Percentiles rank a stretch among this genome's conserved stretches.
These are phyloP conservation scores for Lophium mytilinum DNA, from an alignment of 495 filamentous ascomycete species.

Conservation along the genomic window DNA sequence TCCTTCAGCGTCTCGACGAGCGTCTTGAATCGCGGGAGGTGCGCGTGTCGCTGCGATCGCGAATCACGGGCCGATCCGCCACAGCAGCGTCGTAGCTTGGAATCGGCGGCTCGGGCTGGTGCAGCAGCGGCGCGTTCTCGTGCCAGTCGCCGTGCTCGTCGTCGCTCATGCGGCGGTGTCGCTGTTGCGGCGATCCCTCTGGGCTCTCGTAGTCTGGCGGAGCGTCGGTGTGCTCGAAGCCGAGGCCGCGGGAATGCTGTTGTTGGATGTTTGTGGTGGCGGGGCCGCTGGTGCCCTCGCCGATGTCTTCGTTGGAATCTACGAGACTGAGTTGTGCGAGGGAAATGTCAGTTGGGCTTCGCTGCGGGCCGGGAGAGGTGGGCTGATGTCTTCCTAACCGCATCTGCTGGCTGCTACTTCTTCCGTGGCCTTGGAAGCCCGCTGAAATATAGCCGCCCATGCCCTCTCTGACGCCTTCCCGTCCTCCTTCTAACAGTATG, in stretches of 20 bases:
- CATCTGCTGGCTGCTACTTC: constrained; percentile 49
- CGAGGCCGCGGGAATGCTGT: constrained; percentile 16
- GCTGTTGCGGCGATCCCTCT: constrained; percentile 19
- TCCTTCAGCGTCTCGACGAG: constrained; percentile 6
- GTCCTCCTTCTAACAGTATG: constrained; percentile 82
- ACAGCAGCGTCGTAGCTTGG: constrained; percentile 35
- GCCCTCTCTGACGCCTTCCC: constrained; percentile 53
- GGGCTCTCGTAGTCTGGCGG: constrained; percentile 38
- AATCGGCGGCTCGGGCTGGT: constrained; percentile 24
- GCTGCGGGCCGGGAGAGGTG: constrained; percentile 78
- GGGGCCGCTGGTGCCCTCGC: constrained; percentile 60
- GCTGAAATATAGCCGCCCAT: constrained; percentile 47
- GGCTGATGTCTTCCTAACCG: constrained; percentile 52
- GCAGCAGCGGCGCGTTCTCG: constrained; percentile 5
- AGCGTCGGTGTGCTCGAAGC: constrained; percentile 27
- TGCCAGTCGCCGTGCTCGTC: constrained; percentile 16
- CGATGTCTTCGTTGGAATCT: constrained; percentile 50
- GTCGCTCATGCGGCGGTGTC: constrained; percentile 1
- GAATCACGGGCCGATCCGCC: constrained; percentile 9
- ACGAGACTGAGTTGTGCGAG: constrained; percentile 69
- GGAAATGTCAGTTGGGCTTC: constrained; percentile 94
- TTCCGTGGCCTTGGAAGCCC: constrained; percentile 40
- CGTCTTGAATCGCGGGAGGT: constrained; percentile 11
- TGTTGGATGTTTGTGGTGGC: constrained; percentile 28
- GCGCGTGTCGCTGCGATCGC: constrained; percentile 25